phyloP scores from a whole-genome alignment of 2,329 filamentous ascomycete species.

The Scytalidium lignicola region DNA sequence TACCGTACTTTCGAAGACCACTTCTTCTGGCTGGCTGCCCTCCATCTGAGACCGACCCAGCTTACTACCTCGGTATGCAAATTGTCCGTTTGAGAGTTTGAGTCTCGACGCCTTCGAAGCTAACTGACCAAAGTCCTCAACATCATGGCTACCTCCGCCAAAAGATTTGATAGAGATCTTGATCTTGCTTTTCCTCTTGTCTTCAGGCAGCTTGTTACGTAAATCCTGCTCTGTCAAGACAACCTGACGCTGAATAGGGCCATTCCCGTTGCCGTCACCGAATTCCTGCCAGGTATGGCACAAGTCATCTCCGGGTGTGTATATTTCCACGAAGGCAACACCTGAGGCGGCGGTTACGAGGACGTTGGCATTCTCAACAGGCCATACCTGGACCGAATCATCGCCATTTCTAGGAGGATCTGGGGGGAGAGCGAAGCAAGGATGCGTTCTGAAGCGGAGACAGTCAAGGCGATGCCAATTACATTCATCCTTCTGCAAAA shows the following conservation, averaged over 20 bases:
- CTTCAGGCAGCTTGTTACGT: conserved; percentile 64
- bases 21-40: conserved; percentile 63
- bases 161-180: conserved; percentile 71
- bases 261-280: conserved; percentile 52
- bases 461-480: conserved; percentile 86
- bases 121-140: conserved; percentile 71
- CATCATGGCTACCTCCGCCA: conserved; percentile 65
- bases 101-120: conserved; percentile 65
- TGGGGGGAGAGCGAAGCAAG: conserved; percentile 78
- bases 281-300: conserved; percentile 83
- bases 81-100: conserved; percentile 69
- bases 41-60: conserved; percentile 69
- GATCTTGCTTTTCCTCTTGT: conserved; percentile 65
- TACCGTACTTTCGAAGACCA: conserved; percentile 67
- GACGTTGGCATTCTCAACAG: conserved; percentile 71
- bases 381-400: conserved; percentile 79
- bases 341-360: conserved; percentile 76
- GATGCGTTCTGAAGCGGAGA: conserved; percentile 83
- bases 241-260: conserved; percentile 64
- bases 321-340: conserved; percentile 81
- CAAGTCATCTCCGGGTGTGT: conserved; percentile 70
- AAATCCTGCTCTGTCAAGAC: conserved; percentile 71
- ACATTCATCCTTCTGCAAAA: conserved; percentile 76
- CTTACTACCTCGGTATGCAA: conserved; percentile 70
- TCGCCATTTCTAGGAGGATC: conserved; percentile 63